phyloP scores from a whole-genome alignment of 768 basidiomycete species.

The Xerocomellus chrysenteron region DNA sequence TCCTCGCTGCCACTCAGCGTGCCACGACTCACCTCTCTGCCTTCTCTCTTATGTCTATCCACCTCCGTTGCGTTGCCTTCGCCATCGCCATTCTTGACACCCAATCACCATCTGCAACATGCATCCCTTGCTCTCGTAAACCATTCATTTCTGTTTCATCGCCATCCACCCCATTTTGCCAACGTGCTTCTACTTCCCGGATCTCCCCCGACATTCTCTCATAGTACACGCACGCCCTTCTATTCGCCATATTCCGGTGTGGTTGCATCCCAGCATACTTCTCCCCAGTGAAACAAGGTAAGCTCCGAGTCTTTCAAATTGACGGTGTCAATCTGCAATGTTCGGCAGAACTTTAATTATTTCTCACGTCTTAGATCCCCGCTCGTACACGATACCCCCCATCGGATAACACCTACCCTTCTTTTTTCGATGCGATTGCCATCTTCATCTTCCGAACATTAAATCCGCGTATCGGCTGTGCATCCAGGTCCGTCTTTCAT shows the following conservation, averaged over 20 bases:
- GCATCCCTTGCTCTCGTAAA: constrained; percentile 21
- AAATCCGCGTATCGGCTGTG: too few relatives aligned
- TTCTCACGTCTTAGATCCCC: constrained; percentile 11
- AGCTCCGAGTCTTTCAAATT: constrained; percentile 27
- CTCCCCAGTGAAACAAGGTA: neutral
- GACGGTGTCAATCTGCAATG: neutral
- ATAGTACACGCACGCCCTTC: neutral
- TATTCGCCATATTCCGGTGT: constrained; percentile 3
- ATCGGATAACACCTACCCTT: neutral
- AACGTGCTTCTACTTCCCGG: constrained; percentile 17
- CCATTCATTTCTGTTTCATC: constrained; percentile 8
- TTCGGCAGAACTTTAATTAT: constrained; percentile 17
- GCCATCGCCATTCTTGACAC: constrained; percentile 11
- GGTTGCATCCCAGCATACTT: neutral
- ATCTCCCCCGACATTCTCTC: neutral
- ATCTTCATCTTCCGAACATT: too few relatives aligned
- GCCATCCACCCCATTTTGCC: neutral
- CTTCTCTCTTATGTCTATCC: constrained; percentile 4
- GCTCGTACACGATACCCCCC: neutral
- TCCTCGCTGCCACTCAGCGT: constrained; percentile 19
- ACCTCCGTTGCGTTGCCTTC: constrained; percentile 6
- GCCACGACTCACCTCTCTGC: neutral
- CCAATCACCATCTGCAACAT: constrained; percentile 29
- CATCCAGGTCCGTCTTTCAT: neutral
- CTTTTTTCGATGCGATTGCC: neutral